phyloP scores from a whole-genome alignment of 352 stramenopile species.

The Phytopythium aichiense region DNA sequence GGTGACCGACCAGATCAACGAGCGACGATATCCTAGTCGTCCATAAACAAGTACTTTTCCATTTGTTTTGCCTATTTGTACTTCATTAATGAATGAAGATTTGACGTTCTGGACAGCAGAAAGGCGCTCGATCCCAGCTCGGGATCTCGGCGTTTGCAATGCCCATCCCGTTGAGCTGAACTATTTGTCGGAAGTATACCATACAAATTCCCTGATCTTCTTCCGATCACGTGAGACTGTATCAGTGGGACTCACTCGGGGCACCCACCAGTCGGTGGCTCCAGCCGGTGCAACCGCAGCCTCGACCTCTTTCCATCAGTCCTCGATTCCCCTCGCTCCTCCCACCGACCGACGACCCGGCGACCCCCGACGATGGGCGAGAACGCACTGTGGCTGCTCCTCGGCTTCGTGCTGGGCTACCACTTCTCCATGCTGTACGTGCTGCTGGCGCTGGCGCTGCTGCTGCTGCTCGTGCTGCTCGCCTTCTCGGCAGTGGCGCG shows the following conservation, averaged over 20 bases:
- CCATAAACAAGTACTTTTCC: background rate
- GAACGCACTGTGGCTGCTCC: conserved; percentile 8
- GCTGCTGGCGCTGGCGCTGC: background rate
- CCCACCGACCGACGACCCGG: background rate
- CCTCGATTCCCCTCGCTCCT: background rate
- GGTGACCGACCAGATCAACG: background rate
- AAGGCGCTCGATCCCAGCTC: too few species aligned
- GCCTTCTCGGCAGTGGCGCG: conserved; percentile 5
- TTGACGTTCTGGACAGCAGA: too few species aligned
- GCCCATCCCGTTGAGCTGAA: too few species aligned
- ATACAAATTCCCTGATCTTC: too few species aligned
- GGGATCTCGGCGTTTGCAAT: too few species aligned
- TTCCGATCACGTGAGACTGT: too few species aligned
- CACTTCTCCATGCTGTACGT: conserved; percentile 3
- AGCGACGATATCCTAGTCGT: background rate
- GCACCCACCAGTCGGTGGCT: too few species aligned
- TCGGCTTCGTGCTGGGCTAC: conserved; percentile 5
- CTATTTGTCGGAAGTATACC: too few species aligned
- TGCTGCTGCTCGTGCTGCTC: conserved; percentile 8
- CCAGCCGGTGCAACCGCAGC: background rate
- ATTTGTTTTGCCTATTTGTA: too few species aligned
- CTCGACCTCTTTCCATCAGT: background rate
- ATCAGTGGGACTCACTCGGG: too few species aligned
- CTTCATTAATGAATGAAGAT: too few species aligned
- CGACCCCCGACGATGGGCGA: background rate